Base-by-base conservation (phyloP, 345 rosid species). In the Acer campestre region DNA sequence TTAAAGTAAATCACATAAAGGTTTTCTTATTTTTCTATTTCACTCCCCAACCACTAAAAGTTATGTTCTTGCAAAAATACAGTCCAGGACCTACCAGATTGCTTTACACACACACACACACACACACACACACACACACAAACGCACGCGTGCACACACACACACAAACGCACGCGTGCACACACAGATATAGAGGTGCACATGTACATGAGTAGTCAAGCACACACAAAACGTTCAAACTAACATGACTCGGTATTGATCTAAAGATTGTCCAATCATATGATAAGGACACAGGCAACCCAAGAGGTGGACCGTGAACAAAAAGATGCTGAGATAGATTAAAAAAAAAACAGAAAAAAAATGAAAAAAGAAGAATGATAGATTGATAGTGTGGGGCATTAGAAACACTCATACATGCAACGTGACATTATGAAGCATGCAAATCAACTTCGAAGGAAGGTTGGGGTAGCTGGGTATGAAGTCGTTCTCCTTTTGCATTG, bases 391-490 rank as follows among this genome's bases (percentile, higher is more conserved):
- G n/a, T 13, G 25, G 77, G 51, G 18, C 25, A 73, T 18, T 10
- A 51, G 49, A 71, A 77, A 69, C 51, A 76, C 25, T 44, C 93
- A 61, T 88, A 91, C 95, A 79, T 91, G 95, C 69, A 91, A 78
- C 13, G 89, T 89, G n/a, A 88, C 86, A 74, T 89, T 89, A 73
- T 88, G 95, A 64, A 91, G 91, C 83, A 89, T 75, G 82, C 95
- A 91, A 68, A 91, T 85, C 84, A 91, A 80, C 87, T 89, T 89
- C 61, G 93, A 82, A 69, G 95, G 89, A 75, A 91, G 95, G 78
- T 91, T 91, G 51, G 95, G 93, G 77, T 91, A 91, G 82, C 82
- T 89, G n/a, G 95, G 95, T 71, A 89, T 79, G 68, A 86, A 86
- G 73, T 88, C 90, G 59, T 82, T 79, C 88, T 91, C 90, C 88